Evolutionary conservation across 768 basidiomycete species (phyloP).

Genomic region (Lyophyllum shimeji): DNA sequence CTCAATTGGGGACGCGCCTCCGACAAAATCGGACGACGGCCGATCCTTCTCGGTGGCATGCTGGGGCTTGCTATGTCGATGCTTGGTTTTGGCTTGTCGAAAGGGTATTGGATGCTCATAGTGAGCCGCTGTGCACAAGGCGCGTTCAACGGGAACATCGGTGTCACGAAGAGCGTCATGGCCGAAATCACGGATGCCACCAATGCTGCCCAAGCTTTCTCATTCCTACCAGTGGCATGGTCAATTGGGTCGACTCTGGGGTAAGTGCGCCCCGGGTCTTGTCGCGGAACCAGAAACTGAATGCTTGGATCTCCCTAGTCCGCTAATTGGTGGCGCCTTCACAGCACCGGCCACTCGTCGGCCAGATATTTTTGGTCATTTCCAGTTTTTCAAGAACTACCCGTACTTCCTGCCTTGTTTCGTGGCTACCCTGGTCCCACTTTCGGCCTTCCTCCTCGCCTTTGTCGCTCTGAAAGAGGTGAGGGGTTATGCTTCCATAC

Average conservation of each 20-base stretch:
- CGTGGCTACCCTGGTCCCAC: constrained; percentile 49
- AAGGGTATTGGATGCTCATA: constrained; percentile 26
- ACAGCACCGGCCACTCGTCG: constrained; percentile 46
- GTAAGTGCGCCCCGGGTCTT: neutral
- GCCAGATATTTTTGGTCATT: constrained; percentile 37
- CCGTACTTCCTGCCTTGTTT: constrained; percentile 64
- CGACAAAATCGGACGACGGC: constrained; percentile 33
- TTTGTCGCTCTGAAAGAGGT: constrained; percentile 48
- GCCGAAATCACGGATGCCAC: constrained; percentile 23
- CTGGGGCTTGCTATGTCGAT: constrained; percentile 30
- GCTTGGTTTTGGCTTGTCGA: constrained; percentile 33
- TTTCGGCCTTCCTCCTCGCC: constrained; percentile 43
- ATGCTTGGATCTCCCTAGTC: constrained; percentile 22
- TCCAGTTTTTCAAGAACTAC: constrained; percentile 40
- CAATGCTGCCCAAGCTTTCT: constrained; percentile 15
- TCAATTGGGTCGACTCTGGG: constrained; percentile 16
- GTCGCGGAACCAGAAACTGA: neutral
- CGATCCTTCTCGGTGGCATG: constrained; percentile 32
- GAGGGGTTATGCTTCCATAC: neutral
- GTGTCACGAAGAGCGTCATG: constrained; percentile 30
- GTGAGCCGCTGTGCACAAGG: constrained; percentile 26
- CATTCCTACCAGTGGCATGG: constrained; percentile 14
- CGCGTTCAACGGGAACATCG: constrained; percentile 33
- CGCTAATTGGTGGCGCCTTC: constrained; percentile 52
- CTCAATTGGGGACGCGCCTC: constrained; percentile 35